Base-by-base conservation (phyloP, 345 rosid species). In the Noccaea caerulescens region DNA sequence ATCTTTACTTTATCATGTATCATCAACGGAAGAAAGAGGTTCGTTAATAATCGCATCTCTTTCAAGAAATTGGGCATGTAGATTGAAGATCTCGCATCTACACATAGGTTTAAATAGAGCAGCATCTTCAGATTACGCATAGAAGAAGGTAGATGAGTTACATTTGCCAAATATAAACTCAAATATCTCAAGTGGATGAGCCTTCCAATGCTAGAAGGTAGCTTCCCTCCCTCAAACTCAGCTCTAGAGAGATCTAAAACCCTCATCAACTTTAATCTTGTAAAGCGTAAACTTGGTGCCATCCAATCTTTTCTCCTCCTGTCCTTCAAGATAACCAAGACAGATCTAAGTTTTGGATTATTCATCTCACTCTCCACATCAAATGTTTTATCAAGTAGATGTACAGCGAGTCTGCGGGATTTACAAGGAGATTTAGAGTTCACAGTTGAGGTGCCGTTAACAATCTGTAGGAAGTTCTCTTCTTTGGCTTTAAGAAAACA, bases 121-220 rank as follows among this genome's bases (percentile, higher is more conserved):
- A 76, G 20, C 20, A 30, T 6, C 33, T 0, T 33, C 7, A 76
- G 41, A 4, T 69, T 63, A 4, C 10, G 14, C 1, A 76, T 5
- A 55, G 72, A 56, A 37, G 55, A 20, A 13, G 75, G 75, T 50
- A 69, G 18, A 38, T 32, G 58, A 13, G 49, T 7, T 32, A 74
- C 41, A 5, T 4, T 0, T 0, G 54, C 47, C 9, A 1, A 0
- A 0, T 32, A 4, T 20, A 66, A 47, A 10, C 78, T 68, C 58
- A 75, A 53, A 25, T 58, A 75, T 68, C 47, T 75, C 56, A 75
- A 66, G 41, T 77, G 83, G 12, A 79, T 73, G 44, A 85, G 76
- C 3, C 58, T 51, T 2, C 84, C 78, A 5, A 81, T 62, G 7
- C 8, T 68, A 46, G 54, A 39, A 0, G 72, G 80, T 11, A 81